Base-by-base conservation (phyloP, 2,329 filamentous ascomycete species). In the Mycosphaerella arachidis region DNA sequence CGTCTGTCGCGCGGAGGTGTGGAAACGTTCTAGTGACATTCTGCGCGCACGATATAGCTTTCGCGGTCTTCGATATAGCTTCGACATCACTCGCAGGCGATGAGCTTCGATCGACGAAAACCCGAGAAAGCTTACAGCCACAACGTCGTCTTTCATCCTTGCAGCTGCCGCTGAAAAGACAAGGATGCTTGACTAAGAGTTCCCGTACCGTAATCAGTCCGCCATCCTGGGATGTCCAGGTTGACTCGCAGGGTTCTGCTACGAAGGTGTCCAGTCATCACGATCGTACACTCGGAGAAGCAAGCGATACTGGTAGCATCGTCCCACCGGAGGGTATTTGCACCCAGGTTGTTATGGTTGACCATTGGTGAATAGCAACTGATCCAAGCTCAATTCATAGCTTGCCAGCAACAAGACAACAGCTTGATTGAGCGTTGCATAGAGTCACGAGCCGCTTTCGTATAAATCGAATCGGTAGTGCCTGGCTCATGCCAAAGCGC, bases 11-110 rank as follows among this genome's bases (percentile, higher is more conserved):
- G 48, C 46, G 48, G 10, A 52, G 30, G 40, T 40, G n/a, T 46
- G 30, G 37, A 45, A 43, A 16, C 52, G 37, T 61, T 59, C 59
- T 63, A 61, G 61, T 55, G 56, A 52, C 51, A 46, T 65, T 63
- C 63, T 60, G 4, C 16, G 40, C 57, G 55, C 48, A 40, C 48
- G 53, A 29, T 48, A 24, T 48, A 35, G 52, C 37, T 37, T 53
- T 43, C 53, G 48, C 48, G 20, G 63, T 63, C 37, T 59, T 58
- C 13, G 20, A 27, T 61, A 63, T 48, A 65, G 48, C 53, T 55
- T 31, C 43, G 12, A 54, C 46, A 10, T 59, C 51, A 61, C 31
- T 50, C 20, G 12, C n/a, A 30, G 33, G 20, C 54, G 16, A 43
- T 16, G 40, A 43, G 13, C 40, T 18, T 43, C 40, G 40, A n/a